Evolutionary conservation across 2,329 filamentous ascomycete genomes (phyloP), one percentile per base, ranked within the genome.

Genomic region (Botrytis fragariae): DNA sequence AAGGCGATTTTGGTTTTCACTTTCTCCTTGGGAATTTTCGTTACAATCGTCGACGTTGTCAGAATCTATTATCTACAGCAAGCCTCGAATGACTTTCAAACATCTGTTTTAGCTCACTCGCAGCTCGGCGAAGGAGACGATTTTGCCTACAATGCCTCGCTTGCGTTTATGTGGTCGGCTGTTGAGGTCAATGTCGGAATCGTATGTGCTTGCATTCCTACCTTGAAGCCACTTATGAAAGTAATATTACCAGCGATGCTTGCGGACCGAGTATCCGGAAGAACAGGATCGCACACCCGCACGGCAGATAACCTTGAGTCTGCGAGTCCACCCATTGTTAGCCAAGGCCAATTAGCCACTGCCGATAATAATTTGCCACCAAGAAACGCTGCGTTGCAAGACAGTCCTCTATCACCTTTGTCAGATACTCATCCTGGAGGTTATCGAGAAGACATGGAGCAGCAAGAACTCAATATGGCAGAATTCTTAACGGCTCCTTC

Each of bases 181-280:
- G 90, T 98, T 71, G 95, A 98, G 82, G 94, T 97, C 79, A 96
- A 97, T 77, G 86, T 97, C 1, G 95, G 94, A 29, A 94, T 98
- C 77, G 91, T 94, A 76, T 97, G 93, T 80, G 95, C 92, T 60
- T 97, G 94, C 78, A 92, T 98, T n/a, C 95, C 95, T 14, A 95
- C 92, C 0, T 84, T 98, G 75, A 98, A 98, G 81, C 95, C 95
- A 1, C 85, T 98, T 10, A 90, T 95, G 72, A 88, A 93, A 76
- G 75, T 70, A 4, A 78, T 81, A 42, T 25, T 80, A 22, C 79
- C 79, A 44, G 67, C 76, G 1, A 79, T 80, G 77, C 77, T 80
- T 35, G 77, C 69, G 10, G 77, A 79, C 73, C 77, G 59, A 51
- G 63, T 39, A 4, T 72, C 73, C 1, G 48, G 73, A 65, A 67